Evolutionary conservation across 2,329 filamentous ascomycete species (phyloP), one percentile per base, ranked within the genome.

Genomic region (Ceratocystis variospora): DNA sequence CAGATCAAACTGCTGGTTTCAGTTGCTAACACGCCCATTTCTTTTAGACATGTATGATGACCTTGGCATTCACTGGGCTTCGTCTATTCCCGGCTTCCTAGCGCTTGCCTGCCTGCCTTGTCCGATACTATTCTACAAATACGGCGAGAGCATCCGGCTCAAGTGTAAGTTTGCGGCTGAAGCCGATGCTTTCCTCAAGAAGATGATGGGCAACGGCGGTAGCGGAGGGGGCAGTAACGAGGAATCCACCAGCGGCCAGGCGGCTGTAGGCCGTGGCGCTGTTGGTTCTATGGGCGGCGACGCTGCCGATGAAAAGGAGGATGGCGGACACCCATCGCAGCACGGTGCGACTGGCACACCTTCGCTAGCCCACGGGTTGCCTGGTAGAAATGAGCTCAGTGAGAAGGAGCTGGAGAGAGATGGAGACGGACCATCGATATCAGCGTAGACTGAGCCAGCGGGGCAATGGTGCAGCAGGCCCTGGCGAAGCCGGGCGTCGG

Each of bases 31-130:
- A 31, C 37, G 37, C 37, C 10, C 10, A 3, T 3, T 41, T 28
- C 15, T 19, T 59, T 37, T 46, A 0, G 73, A 77, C 69, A 83
- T 84, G 80, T 84, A 82, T 72, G 45, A 77, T 2, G 76, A 79
- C 66, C 78, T 87, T 1, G 87, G 88, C 61, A 85, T 88, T 66
- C 87, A 91, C 76, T 92, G 88, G 89, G 89, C 87, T 0, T 84
- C 81, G 44, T 84, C 83, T 0, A 77, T 93, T 15, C 88, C 88
- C 0, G 89, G 85, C 0, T 92, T 93, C 76, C 77, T 93, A 2
- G 83, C 87, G 0, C 73, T 91, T 2, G 81, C 80, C 10, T 91
- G 88, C 74, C 77, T 90, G 19, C 87, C 89, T 0, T 87, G 89
- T 71, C 88, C 89, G 0, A 87, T 88, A 74, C 73, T 93, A 17